Conservation (phyloP, 768 basidiomycete species). For the Mycena epipterygia region DNA sequence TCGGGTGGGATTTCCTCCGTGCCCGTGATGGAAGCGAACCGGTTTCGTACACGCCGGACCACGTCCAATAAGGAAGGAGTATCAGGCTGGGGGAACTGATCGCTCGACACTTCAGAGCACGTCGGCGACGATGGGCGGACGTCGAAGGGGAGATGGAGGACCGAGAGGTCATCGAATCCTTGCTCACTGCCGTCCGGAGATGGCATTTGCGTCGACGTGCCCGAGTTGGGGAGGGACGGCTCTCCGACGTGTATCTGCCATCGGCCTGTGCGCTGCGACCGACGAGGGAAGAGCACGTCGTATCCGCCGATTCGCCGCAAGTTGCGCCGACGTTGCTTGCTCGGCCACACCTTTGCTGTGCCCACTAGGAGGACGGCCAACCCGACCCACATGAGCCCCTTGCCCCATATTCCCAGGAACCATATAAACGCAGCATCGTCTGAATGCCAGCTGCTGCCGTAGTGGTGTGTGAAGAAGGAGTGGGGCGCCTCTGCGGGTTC, state of each 20-base stretch:
- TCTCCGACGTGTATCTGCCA: conserved; percentile 82
- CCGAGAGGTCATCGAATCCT: conserved; percentile 63
- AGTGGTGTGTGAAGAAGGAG: conserved; percentile 97
- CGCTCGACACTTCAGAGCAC: conserved; percentile 62
- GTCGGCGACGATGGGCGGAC: conserved; percentile 70
- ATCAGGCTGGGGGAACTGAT: conserved; percentile 57
- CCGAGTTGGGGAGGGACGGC: conserved; percentile 61
- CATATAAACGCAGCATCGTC: conserved; percentile 98
- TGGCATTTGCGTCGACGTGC: conserved; percentile 61
- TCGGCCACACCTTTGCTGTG: conserved; percentile 67
- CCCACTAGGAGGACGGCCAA: conserved; percentile 80
- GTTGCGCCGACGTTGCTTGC: conserved; percentile 70
- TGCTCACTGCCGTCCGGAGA: conserved; percentile 56
- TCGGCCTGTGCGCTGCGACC: conserved; percentile 77
- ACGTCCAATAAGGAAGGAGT: conserved; percentile 66
- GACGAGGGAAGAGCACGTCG: conserved; percentile 83
- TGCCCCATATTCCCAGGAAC: conserved; percentile 93
- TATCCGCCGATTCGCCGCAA: conserved; percentile 78
- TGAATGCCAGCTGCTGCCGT: conserved; percentile 98
- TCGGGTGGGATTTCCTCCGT: conserved; percentile 48
- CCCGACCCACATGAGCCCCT: conserved; percentile 88
- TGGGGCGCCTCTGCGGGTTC: conserved; percentile 85
- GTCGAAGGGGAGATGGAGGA: conserved; percentile 76
- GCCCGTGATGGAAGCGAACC: conserved; percentile 63
- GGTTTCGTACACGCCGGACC: conserved; percentile 69